These are phyloP conservation scores for Ogataea salicorniae DNA, from an alignment of 805 yeast species.

Conservation along the genomic window DNA sequence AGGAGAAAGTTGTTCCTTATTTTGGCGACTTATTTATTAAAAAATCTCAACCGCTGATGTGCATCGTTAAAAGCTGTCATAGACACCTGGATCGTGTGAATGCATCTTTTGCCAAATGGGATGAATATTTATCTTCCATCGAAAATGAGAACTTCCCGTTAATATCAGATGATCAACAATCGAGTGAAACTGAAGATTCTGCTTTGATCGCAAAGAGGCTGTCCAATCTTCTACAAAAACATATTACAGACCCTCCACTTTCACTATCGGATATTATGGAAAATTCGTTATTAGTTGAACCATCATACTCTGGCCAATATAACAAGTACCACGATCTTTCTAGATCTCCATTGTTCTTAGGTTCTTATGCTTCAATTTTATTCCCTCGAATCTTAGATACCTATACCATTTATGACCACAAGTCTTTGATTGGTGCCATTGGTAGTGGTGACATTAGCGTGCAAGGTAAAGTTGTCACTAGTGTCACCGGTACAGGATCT, in stretches of 20 bases:
- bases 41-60: constrained; percentile 29
- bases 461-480: too few relatives aligned
- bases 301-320: constrained; percentile 45
- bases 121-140: constrained; percentile 53
- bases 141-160: constrained; percentile 36
- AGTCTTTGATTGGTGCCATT: constrained; percentile 50
- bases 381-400: constrained; percentile 54
- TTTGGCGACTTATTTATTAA: constrained; percentile 78
- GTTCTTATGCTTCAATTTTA: constrained; percentile 59
- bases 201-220: constrained; percentile 9
- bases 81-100: constrained; percentile 61
- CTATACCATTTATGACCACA: constrained; percentile 52
- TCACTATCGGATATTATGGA: constrained; percentile 54
- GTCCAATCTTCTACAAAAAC: constrained; percentile 40
- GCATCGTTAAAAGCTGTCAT: constrained; percentile 48
- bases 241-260: constrained; percentile 36
- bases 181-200: constrained; percentile 4
- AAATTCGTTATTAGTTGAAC: constrained; percentile 59
- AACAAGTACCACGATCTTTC: constrained; percentile 38
- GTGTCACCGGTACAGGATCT: not conserved
- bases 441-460: constrained; percentile 30
- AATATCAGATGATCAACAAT: constrained; percentile 1
- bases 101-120: constrained; percentile 79
- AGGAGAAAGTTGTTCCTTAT: constrained; percentile 77
- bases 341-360: constrained; percentile 53